Evolutionary conservation across 139 green algal species (phyloP), one percentile per base, ranked within the genome.

Genomic region (Parachlorella kessleri): DNA sequence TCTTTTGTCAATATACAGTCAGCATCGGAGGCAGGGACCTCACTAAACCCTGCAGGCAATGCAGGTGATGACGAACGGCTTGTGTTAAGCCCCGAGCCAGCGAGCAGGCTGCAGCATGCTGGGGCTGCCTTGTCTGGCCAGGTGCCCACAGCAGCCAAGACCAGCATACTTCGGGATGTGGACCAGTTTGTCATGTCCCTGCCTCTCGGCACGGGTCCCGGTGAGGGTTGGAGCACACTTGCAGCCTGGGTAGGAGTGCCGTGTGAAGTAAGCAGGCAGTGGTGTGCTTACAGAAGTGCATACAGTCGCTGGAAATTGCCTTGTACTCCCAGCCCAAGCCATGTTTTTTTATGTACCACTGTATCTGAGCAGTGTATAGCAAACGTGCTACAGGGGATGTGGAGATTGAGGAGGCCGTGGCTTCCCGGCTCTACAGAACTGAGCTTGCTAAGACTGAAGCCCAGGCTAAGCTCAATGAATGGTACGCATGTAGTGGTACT

Each of bases 121-220:
- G n/a, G n/a, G n/a, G n/a, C n/a, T n/a, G n/a, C n/a, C n/a, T n/a
- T n/a, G n/a, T n/a, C n/a, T n/a, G n/a, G n/a, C n/a, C n/a, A n/a
- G n/a, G 48, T 81, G 66, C 68, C 76, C 1, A 21, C 67, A 2
- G 30, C 36, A 2, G 32, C 55, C 24, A 74, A 39, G 7, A 35
- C 54, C 4, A 55, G 36, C 53, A 82, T 82, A 8, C 9, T 82
- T 23, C 76, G 54, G 36, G 54, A 38, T 1, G 66, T 82, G 7
- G 76, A 82, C n/a, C 3, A 67, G 8, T 82, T 82, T 53, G 76
- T 82, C 7, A 82, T 82, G 76, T 77, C 76, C 6, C 68, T 82
- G 68, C 76, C 76, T 0, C 76, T 82, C 53, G 68, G 76, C 4
- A 64, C 76, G 6, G 28, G 26, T 1, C 76, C 53, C 48, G 76